Base-by-base conservation (phyloP, 768 basidiomycete species). In the Sarcodon aspratus region DNA sequence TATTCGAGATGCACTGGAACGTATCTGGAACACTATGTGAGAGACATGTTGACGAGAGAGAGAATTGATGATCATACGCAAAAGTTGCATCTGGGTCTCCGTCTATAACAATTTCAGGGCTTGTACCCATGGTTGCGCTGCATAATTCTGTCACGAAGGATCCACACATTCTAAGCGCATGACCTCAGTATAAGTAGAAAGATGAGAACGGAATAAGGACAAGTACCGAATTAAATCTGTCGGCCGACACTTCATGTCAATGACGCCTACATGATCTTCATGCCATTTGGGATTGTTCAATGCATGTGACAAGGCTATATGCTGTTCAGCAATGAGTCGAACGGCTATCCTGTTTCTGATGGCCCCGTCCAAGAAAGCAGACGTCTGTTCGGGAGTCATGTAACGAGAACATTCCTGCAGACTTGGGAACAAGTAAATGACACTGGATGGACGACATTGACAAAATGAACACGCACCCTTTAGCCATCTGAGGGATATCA, bases 1-100 rank as follows among this genome's bases (percentile, higher is more conserved):
- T 93, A 94, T 62, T 94, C 91, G 34, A 94, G 73, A 61, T 94
- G 92, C 1, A 90, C 85, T 3, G 92, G 89, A 36, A 93, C 79
- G 58, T 90, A 91, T 21, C 89, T 90, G 57, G 31, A 32, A 35
- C 18, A 18, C 13, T 8, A 13, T 35, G 27, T n/a, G 27, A 36
- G 17, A 33, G 7, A 47, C 8, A 43, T 21, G 38, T 15, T 3
- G 17, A 11, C 7, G 34, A 12, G n/a, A n/a, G n/a, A 12, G 8
- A 33, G 44, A 27, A 6, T 9, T 4, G 9, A 32, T 42, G 36
- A 11, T 46, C 17, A 31, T 18, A 90, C 89, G 85, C 76, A 62
- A 92, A 92, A 1, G 80, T 83, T 27, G 80, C 74, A 50, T 84
- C 77, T 34, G 66, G 61, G 47, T 79, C 70, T 0, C 91, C 91